Base-by-base conservation (phyloP, 2,329 filamentous ascomycete genomes). In the Aspergillus aculeatus region DNA sequence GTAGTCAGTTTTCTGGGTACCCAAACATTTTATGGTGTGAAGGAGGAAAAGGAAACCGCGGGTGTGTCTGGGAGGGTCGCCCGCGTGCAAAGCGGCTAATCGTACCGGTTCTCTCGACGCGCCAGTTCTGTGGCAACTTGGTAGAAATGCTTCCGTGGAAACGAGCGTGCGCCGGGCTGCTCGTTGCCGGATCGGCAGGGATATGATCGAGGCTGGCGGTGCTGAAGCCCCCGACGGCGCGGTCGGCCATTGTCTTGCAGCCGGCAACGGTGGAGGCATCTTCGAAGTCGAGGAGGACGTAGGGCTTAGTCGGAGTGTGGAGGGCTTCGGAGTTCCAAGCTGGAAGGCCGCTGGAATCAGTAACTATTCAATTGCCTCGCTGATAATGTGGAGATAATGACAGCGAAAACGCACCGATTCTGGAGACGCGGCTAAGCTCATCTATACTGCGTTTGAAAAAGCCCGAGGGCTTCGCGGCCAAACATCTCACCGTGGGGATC, bases 131-230 rank as follows among this genome's bases (percentile, higher is more conserved):
- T 0, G 95, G 95, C 1, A 99, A 84, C 58, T 91, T 86, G 12
- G 89, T 96, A 2, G 92, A 96, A 72, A 99, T 98, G 58, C 75
- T 86, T 64, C 95, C 95, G 77, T 93, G 87, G 79, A 98, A 99
- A 62, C 89, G 85, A 19, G 88, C 87, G 77, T 96, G 90, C 31
- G 86, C 80, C 21, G 85, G 84, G 50, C 66, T 69, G 56, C 75
- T 73, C 5, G 75, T 69, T 2, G 74, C 66, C 26, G 73, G 62
- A 23, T 83, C 79, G 3, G 75, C 77, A n/a, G 78, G 78, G 47
- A 87, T 79, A 73, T 86, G 88, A 68, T 93, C 89, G 61, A 98
- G 81, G 49, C 85, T 79, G 47, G 87, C 89, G 19, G 84, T 85
- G 35, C 93, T 96, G 78, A 86, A 93, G 60, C 94, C 95, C 63